Conservation (phyloP, 805 yeast genomes). For the Kazachstania africana region DNA sequence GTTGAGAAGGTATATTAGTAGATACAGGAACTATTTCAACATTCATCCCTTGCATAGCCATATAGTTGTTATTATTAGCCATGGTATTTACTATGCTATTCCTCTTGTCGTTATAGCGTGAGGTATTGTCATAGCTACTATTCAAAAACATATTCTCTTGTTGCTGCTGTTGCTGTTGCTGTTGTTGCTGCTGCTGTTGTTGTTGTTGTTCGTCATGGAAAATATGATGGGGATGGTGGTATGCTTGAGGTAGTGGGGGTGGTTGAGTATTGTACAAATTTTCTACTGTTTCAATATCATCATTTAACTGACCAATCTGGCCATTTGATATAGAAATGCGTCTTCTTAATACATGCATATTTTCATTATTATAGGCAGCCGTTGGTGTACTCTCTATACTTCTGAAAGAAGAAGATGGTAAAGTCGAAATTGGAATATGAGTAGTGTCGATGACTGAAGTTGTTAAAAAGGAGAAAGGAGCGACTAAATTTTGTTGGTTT, state of each 20-base stretch:
- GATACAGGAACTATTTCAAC: background rate
- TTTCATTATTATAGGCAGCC: background rate
- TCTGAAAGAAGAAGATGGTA: background rate
- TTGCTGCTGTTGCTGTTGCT: background rate
- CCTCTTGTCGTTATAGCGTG: background rate
- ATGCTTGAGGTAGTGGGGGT: conserved; percentile 5
- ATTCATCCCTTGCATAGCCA: background rate
- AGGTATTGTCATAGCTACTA: background rate
- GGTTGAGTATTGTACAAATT: conserved; percentile 26
- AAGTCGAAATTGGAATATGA: background rate
- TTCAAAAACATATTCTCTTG: background rate
- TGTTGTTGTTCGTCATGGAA: background rate
- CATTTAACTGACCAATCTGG: conserved; percentile 63
- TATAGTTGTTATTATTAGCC: background rate
- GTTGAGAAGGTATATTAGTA: background rate
- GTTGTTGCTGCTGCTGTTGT: too few relatives aligned
- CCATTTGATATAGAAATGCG: conserved; percentile 73
- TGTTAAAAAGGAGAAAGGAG: background rate
- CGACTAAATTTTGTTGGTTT: too few relatives aligned
- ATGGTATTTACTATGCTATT: background rate
- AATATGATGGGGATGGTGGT: background rate
- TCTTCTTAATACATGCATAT: background rate
- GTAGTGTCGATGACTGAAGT: background rate
- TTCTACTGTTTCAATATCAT: conserved; percentile 25
- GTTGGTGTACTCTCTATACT: too few relatives aligned